Conservation (phyloP, 495 filamentous ascomycete species). For the Lepidopterella palustris region DNA sequence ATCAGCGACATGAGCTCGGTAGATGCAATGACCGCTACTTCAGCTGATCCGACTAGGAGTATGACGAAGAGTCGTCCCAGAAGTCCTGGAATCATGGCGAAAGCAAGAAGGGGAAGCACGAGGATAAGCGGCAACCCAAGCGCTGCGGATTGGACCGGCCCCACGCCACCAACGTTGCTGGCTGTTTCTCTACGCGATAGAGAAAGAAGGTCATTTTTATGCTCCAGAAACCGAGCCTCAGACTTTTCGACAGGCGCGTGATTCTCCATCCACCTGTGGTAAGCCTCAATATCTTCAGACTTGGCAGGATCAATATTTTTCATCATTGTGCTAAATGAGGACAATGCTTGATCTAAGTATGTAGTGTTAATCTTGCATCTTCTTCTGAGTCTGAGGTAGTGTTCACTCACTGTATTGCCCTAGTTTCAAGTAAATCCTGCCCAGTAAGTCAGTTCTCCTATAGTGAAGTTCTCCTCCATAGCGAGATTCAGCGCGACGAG, state of each 20-base stretch:
- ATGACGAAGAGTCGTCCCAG: constrained; percentile 28
- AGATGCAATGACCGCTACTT: constrained; percentile 15
- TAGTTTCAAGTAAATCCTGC: constrained; percentile 64
- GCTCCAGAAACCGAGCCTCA: constrained; percentile 66
- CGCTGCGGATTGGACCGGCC: constrained; percentile 16
- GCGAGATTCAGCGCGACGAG: constrained; percentile 60
- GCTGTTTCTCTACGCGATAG: constrained; percentile 15
- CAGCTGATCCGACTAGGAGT: constrained; percentile 12
- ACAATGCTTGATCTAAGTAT: constrained; percentile 57
- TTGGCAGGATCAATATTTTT: constrained; percentile 51
- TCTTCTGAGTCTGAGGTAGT: background rate
- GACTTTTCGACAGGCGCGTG: constrained; percentile 54
- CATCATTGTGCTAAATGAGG: constrained; percentile 54
- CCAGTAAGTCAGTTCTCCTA: constrained; percentile 62
- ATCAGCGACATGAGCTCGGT: constrained; percentile 22
- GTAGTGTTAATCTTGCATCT: background rate
- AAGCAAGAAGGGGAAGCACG: constrained; percentile 23
- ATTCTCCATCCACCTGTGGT: constrained; percentile 58
- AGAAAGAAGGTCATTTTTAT: constrained; percentile 52
- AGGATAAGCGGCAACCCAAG: constrained; percentile 20
- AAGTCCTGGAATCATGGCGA: constrained; percentile 21
- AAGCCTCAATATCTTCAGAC: constrained; percentile 53
- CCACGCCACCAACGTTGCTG: constrained; percentile 16
- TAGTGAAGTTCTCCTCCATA: constrained; percentile 64
- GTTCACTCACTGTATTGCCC: constrained; percentile 71